Percentiles rank a stretch among this genome's conserved stretches.
Evolutionary conservation across 768 basidiomycete species (phyloP).

Genomic region (Cubamyces sp.): DNA sequence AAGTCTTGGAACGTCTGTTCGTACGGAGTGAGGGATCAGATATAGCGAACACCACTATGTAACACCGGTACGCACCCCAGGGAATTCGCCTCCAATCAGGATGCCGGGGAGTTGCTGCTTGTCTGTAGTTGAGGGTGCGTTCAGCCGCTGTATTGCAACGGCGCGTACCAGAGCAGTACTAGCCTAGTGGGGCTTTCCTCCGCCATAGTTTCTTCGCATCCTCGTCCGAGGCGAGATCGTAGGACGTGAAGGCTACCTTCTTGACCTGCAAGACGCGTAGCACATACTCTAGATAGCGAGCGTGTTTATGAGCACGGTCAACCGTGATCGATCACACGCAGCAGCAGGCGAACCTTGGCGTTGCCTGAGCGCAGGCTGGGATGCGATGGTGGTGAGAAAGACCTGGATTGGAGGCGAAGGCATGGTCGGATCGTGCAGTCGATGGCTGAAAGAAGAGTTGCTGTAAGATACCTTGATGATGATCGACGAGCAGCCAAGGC

Average conservation of each 20-base stretch:
- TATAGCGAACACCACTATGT: not conserved
- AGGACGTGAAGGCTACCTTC: slow-evolving; percentile 81
- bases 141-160: not conserved
- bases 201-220: slow-evolving; percentile 81
- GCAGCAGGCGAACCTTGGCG: slow-evolving; percentile 63
- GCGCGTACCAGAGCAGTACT: slow-evolving; percentile 21
- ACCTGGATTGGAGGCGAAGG: slow-evolving; percentile 82
- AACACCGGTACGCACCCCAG: slow-evolving; percentile 60
- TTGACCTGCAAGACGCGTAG: slow-evolving; percentile 83
- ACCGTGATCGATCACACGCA: too few relatives aligned
- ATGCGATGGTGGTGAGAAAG: slow-evolving; percentile 88
- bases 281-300: slow-evolving; percentile 66
- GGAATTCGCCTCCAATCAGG: slow-evolving; percentile 74
- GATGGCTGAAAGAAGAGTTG: not conserved
- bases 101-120: slow-evolving; percentile 87
- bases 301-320: not conserved
- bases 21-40: slow-evolving; percentile 3
- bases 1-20: slow-evolving; percentile 71
- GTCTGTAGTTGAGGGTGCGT: slow-evolving; percentile 45
- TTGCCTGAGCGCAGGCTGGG: slow-evolving; percentile 74
- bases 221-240: slow-evolving; percentile 85
- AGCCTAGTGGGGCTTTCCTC: slow-evolving; percentile 75
- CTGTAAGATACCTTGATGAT: not conserved
- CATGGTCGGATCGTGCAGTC: slow-evolving; percentile 43
- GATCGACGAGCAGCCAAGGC: not conserved